phyloP scores from a whole-genome alignment of 352 stramenopile genomes.

The Albugo candida region DNA sequence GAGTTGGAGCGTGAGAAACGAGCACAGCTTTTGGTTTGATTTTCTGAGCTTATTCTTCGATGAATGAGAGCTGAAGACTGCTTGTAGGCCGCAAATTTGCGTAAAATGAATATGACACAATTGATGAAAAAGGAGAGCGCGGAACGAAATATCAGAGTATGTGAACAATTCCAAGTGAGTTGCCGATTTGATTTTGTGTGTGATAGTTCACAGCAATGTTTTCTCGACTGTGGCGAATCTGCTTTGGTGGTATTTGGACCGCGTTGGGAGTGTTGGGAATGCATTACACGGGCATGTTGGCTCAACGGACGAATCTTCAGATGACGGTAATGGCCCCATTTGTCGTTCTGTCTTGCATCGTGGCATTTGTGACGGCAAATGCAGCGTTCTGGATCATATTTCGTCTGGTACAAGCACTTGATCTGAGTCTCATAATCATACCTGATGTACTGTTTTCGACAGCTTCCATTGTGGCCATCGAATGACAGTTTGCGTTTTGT shows the following conservation, averaged over 20 bases:
- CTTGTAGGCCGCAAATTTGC: slow-evolving; percentile 14
- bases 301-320: slow-evolving; percentile 19
- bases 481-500: slow-evolving; percentile 24
- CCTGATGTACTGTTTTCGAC: not conserved
- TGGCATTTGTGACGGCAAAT: slow-evolving; percentile 33
- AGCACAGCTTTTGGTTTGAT: slow-evolving; percentile 22
- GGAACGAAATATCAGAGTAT: slow-evolving; percentile 20
- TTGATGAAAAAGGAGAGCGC: slow-evolving; percentile 29
- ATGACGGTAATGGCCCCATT: slow-evolving; percentile 22
- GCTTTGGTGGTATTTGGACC: slow-evolving; percentile 23
- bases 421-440: not conserved
- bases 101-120: slow-evolving; percentile 19
- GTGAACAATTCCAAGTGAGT: not conserved
- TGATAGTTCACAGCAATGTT: slow-evolving; percentile 30
- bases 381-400: slow-evolving; percentile 56
- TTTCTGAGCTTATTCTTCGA: slow-evolving; percentile 7
- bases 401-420: slow-evolving; percentile 16
- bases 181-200: not conserved
- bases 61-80: slow-evolving; percentile 4
- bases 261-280: slow-evolving; percentile 43
- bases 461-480: slow-evolving; percentile 44
- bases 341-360: slow-evolving; percentile 23
- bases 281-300: slow-evolving; percentile 61
- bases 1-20: slow-evolving; percentile 29
- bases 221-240: slow-evolving; percentile 28